Evolutionary conservation across 225 moss, liverwort and hornwort species (phyloP).

Genomic region (Marchantia paleacea): DNA sequence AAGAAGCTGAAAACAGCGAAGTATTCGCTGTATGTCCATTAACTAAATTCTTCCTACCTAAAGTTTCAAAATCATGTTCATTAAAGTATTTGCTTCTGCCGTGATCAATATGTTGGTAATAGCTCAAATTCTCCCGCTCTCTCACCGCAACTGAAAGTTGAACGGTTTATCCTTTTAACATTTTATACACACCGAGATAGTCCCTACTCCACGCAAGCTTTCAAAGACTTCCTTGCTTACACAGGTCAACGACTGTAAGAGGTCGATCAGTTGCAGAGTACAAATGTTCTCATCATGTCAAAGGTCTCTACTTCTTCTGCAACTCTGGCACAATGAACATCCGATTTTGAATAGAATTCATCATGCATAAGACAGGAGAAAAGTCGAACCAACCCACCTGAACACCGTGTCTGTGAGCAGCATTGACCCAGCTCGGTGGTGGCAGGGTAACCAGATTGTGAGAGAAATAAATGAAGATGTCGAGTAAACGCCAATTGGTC

Average conservation of each 20-base stretch:
- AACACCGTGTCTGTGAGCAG: constrained; percentile 87
- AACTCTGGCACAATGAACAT: no score
- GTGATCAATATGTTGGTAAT: background rate
- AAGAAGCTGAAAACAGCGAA: no score
- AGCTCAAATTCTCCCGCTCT: background rate
- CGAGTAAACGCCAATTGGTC: constrained; percentile 84
- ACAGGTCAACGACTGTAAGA: background rate
- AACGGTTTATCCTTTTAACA: background rate
- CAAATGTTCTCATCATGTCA: no score
- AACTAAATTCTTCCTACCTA: no score
- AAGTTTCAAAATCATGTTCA: background rate
- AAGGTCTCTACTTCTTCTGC: no score
- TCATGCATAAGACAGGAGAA: no score
- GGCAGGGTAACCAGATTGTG: constrained; percentile 85
- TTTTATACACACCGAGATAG: background rate
- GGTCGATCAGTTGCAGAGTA: background rate
- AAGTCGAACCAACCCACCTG: constrained; percentile 43
- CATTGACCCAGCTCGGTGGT: constrained; percentile 88
- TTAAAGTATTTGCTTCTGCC: background rate
- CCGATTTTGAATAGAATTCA: no score
- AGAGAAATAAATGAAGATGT: constrained; percentile 87
- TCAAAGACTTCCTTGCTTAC: background rate
- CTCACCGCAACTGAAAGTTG: background rate
- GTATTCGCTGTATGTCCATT: no score
- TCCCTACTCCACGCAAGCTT: background rate